These are phyloP conservation scores for Trichophyton benhamiae DNA, from an alignment of 2,329 filamentous ascomycete genomes.

Conservation along the genomic window DNA sequence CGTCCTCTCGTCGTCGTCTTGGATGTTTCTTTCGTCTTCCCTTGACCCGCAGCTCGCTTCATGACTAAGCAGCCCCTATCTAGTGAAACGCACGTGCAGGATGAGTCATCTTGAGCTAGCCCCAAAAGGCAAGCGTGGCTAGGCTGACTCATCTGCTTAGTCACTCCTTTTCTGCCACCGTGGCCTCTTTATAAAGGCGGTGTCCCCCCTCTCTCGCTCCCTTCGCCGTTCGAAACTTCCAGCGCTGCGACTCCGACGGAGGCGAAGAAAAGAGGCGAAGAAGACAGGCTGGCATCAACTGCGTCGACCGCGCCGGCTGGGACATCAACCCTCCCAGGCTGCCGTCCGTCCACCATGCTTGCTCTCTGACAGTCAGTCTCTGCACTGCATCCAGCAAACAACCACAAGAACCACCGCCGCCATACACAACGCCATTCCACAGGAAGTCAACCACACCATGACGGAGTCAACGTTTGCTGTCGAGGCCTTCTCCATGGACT, in stretches of 20 bases:
- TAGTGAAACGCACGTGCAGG: background rate
- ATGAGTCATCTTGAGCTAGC: background rate
- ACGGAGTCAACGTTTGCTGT: slow-evolving; percentile 15
- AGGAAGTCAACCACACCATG: background rate
- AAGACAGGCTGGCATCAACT: background rate
- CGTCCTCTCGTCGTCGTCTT: too few species aligned
- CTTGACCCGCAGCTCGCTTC: background rate
- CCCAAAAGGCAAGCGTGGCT: background rate
- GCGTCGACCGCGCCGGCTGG: background rate
- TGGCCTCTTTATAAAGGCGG: background rate
- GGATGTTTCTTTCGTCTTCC: background rate
- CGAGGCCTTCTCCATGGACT: slow-evolving; percentile 24
- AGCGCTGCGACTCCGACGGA: background rate
- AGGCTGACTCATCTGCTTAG: background rate
- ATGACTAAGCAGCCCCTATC: background rate
- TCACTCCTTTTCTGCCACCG: background rate
- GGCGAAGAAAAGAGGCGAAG: background rate
- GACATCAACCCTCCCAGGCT: background rate
- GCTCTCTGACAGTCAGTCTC: background rate
- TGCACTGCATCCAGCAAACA: background rate
- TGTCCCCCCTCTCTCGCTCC: background rate
- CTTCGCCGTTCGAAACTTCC: background rate
- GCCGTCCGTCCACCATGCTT: background rate
- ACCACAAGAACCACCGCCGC: background rate
- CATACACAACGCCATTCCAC: background rate